Evolutionary conservation across 805 yeast genomes (phyloP), one percentile per base, ranked within the genome.

Genomic region (Candida ovalis): DNA sequence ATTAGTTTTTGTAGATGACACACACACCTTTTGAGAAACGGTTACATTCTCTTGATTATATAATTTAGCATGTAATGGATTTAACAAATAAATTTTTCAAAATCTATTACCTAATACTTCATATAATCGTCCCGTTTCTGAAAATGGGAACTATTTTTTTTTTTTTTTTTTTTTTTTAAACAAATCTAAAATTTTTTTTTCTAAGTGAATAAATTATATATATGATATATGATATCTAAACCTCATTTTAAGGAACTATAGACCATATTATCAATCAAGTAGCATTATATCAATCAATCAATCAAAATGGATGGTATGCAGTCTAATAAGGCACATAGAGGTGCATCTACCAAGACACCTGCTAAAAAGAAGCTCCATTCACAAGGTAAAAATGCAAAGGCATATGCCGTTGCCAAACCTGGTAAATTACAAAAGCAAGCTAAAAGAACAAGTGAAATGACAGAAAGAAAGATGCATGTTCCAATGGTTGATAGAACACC

Each of bases 401-500:
- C 95, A 10, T 87, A 85, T 68, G 88, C 90, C 1, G 89, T 86
- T 22, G 68, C 87, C 24, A 86, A 86, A 23, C 98, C 98, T 1
- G 84, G 94, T 17, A 90, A 88, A 66, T 75, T 91, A 66, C 90
- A 88, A 57, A 77, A 86, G 53, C 83, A 78, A 76, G 96, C 96
- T 53, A 80, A 81, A 62, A 78, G 99, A 65, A 70, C 95, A 5
- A 86, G 86, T 54, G 99, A 94, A 75, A 57, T 80, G 46, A 77
- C 82, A 52, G 98, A 94, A 66, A 84, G 78, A 62, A 86, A 84
- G 62, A 77, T 86, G 62, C 98, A 94, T 73, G 97, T 91, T 19
- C 98, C 99, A 15, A 91, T 94, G 97, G 86, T 94, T 44, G 96
- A 94, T 65, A 76, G 98, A 57, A 90, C 97, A 0, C 97, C 98